Percentiles rank a stretch among this genome's conserved stretches.
Conservation (phyloP, 768 basidiomycete genomes). For the Tylopilus subfusipes region DNA sequence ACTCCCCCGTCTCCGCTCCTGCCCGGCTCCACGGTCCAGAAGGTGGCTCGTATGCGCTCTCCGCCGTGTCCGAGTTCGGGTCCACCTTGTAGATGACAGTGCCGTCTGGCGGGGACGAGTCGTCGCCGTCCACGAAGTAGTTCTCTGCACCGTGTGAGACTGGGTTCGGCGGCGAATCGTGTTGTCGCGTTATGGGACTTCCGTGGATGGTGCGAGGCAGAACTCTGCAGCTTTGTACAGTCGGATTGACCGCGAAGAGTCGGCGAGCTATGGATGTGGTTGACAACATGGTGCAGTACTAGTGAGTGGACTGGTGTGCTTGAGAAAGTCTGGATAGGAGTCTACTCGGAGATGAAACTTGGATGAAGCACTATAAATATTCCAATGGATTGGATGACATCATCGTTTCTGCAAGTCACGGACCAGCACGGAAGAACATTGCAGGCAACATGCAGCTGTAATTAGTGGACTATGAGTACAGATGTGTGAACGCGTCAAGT, state of each 20-base stretch:
- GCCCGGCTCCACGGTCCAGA: slow-evolving; percentile 44
- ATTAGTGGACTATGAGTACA: too few species aligned
- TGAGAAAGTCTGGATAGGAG: slow-evolving; percentile 8
- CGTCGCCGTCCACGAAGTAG: slow-evolving; percentile 48
- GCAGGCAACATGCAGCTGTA: too few species aligned
- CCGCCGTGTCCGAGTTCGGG: slow-evolving; percentile 38
- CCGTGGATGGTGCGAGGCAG: slow-evolving; percentile 7
- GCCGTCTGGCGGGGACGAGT: slow-evolving; percentile 39
- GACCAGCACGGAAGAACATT: too few species aligned
- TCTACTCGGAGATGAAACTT: not conserved
- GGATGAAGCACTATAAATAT: not conserved
- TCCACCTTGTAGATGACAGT: slow-evolving; percentile 48
- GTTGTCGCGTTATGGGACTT: not conserved
- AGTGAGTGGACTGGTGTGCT: not conserved
- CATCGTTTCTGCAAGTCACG: not conserved
- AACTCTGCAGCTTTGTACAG: not conserved
- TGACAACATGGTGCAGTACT: slow-evolving; percentile 5
- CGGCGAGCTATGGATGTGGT: not conserved
- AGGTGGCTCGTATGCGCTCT: slow-evolving; percentile 49
- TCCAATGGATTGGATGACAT: slow-evolving; percentile 12
- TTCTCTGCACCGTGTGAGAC: slow-evolving; percentile 37
- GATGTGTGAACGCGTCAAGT: not conserved
- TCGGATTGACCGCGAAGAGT: not conserved
- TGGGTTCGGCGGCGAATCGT: not conserved
- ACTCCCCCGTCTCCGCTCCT: slow-evolving; percentile 34